Base-by-base conservation (phyloP, 1,284 basidiomycete genomes). In the Rhodotorula sp. region DNA sequence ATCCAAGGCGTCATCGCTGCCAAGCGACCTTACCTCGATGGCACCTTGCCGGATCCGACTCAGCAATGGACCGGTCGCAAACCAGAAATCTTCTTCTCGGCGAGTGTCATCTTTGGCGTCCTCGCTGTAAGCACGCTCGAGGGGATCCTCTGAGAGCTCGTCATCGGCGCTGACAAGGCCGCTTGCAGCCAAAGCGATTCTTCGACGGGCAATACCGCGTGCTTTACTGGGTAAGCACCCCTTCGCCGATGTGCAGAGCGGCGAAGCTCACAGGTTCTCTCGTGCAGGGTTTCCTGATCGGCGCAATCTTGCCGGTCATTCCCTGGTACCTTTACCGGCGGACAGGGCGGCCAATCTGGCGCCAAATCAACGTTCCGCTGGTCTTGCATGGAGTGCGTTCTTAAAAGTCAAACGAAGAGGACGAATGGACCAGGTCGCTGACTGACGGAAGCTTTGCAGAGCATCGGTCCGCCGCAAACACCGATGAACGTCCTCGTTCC, bases 21-120 rank as follows among this genome's bases (percentile, higher is more conserved):
- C 6, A 80, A 80, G 48, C 71, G 79, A n/a, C 75, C 75, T 4
- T 84, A 80, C 71, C 74, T 84, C 26, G 82, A 83, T 67, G 83
- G 83, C 3, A 79, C 78, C 10, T 60, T 80, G 21, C 75, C 79
- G 34, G 82, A 83, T 61, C 82, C 83, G 15, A 81, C 80, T 1
- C 79, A 80, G 3, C 81, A 82, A 68, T 82, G 81, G 81, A 79
- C 78, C 52, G 81, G 81, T 3, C 34, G 76, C 14, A 58, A 67
- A 21, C 73, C 71, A 14, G 71, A 72, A 61, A 76, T 75, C 52
- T 77, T 77, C 62, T 73, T 72, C 58, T 66, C 47, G 1, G 73
- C 68, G 16, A 52, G 48, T 54, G 34, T 67, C 39, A 61, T 67
- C 18, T 62, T 48, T 4, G 58, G 51, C 3, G 46, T 56, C 15